A percentile compares a stretch with the other conserved stretches of the same genome.
phyloP scores from a whole-genome alignment of 345 rosid species.

The Syzygium aqueum region DNA sequence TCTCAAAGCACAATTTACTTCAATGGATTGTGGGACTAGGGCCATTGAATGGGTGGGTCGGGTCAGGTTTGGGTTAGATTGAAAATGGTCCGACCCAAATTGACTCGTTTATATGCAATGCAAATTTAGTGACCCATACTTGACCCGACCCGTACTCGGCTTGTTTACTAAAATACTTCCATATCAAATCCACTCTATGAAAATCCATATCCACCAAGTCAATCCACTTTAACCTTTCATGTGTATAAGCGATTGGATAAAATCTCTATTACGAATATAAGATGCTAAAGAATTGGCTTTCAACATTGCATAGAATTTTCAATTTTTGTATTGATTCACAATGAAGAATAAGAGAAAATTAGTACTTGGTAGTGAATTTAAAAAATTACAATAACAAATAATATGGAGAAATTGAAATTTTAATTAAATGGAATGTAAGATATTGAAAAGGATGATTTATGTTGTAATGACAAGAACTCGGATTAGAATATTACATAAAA shows the following conservation, averaged over 20 bases:
- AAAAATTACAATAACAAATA: background rate
- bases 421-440: background rate
- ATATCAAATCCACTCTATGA: background rate
- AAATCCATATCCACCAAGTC: background rate
- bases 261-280: too few relatives aligned
- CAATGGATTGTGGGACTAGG: background rate
- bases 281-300: background rate
- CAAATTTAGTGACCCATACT: background rate
- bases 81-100: background rate
- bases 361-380: background rate
- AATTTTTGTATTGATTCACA: background rate
- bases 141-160: background rate
- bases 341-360: background rate
- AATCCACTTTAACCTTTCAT: too few relatives aligned
- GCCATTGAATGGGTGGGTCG: background rate
- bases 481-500: background rate
- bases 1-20: background rate
- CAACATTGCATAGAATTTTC: background rate
- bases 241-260: too few relatives aligned
- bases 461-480: background rate
- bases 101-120: background rate
- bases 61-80: background rate
- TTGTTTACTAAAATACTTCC: background rate
- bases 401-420: background rate
- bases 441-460: background rate